phyloP scores from a whole-genome alignment of 2,329 filamentous ascomycete species.

The Fusarium sp. region DNA sequence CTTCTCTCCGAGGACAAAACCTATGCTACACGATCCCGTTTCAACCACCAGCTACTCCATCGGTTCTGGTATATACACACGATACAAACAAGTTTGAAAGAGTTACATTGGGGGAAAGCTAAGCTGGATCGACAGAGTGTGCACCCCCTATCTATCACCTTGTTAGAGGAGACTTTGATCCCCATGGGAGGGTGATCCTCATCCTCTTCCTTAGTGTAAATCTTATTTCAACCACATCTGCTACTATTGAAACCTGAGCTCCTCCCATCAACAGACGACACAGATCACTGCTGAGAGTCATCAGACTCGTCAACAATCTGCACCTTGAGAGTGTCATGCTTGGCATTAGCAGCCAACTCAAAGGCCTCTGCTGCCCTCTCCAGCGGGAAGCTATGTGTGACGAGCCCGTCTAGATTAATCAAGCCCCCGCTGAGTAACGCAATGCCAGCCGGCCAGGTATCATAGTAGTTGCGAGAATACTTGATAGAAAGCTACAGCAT shows the following conservation, averaged over 20 bases:
- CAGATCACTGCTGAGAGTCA: neutral
- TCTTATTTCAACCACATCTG: neutral
- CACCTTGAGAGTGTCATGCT: neutral
- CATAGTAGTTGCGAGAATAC: neutral
- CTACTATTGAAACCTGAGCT: neutral
- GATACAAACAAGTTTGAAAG: neutral
- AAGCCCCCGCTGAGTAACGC: neutral
- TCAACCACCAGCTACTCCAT: neutral
- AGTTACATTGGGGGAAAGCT: neutral
- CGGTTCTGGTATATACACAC: neutral
- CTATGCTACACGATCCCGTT: neutral
- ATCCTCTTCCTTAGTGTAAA: neutral
- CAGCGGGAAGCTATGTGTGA: neutral
- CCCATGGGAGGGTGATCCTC: neutral
- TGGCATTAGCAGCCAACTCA: neutral
- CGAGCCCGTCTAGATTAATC: neutral
- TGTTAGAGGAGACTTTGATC: neutral
- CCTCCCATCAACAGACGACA: accelerated
- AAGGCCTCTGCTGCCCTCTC: neutral
- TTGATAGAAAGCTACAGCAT: neutral
- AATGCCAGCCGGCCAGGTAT: neutral
- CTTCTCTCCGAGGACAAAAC: neutral
- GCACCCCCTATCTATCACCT: neutral
- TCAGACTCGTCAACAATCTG: neutral
- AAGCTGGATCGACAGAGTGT: neutral